Evolutionary conservation across 176 grass and related monocot species (phyloP).

Genomic region (Dactylis glomerata): DNA sequence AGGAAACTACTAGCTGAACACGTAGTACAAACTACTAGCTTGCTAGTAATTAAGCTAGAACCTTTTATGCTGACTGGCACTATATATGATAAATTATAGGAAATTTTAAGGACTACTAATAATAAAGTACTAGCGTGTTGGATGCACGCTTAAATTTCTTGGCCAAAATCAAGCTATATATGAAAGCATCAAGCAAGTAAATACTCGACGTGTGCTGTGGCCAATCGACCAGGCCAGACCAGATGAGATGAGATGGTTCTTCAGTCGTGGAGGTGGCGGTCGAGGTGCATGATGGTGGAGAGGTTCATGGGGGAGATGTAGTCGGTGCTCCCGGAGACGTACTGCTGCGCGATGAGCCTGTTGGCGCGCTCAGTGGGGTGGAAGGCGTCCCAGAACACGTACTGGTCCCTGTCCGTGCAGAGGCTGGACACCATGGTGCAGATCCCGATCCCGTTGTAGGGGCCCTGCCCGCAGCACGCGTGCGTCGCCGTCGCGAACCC

Average conservation of each 20-base stretch:
- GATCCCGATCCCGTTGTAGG: slow-evolving; percentile 75
- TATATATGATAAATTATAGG: neutral
- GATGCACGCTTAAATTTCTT: neutral
- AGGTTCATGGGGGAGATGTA: slow-evolving; percentile 84
- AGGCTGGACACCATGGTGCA: slow-evolving; percentile 69
- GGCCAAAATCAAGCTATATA: neutral
- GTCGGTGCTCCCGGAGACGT: slow-evolving; percentile 32
- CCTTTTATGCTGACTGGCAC: neutral
- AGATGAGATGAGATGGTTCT: too few relatives aligned
- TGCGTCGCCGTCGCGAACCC: slow-evolving; percentile 52
- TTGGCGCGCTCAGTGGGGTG: slow-evolving; percentile 86
- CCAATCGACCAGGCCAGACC: neutral
- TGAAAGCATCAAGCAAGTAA: neutral
- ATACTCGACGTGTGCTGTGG: neutral
- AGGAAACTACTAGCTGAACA: neutral
- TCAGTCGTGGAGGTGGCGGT: slow-evolving; percentile 27
- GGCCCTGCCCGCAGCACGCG: slow-evolving; percentile 81
- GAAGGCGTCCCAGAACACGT: slow-evolving; percentile 92
- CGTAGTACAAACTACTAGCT: neutral
- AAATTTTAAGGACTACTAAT: neutral
- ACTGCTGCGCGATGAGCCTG: slow-evolving; percentile 63
- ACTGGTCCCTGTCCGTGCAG: slow-evolving; percentile 55
- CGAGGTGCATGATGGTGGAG: slow-evolving; percentile 64
- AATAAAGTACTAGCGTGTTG: neutral
- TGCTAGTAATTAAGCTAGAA: neutral